Evolutionary conservation across 768 basidiomycete species (phyloP).

Genomic region (Tricholoma furcatifolium): DNA sequence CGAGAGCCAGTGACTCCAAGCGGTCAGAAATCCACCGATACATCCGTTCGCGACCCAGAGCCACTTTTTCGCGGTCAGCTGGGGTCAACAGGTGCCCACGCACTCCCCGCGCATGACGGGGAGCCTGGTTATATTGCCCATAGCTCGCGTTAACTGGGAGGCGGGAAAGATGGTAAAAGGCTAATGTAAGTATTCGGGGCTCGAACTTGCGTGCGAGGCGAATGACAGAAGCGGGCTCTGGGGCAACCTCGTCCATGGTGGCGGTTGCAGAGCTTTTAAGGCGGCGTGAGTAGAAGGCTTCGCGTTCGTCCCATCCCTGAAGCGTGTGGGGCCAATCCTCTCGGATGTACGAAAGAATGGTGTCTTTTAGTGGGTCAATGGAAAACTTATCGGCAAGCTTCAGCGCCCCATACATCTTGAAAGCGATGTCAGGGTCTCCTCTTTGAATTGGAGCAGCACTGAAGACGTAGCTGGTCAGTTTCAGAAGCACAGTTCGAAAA

Average conservation of each 20-base stretch:
- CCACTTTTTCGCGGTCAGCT: slow-evolving; percentile 20
- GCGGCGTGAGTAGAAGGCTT: slow-evolving; percentile 22
- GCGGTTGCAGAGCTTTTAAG: slow-evolving; percentile 17
- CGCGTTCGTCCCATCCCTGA: slow-evolving; percentile 25
- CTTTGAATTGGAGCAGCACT: slow-evolving; percentile 25
- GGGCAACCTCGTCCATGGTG: slow-evolving; percentile 26
- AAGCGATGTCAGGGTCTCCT: slow-evolving; percentile 25
- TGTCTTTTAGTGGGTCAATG: slow-evolving; percentile 24
- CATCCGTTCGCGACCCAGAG: slow-evolving; percentile 23
- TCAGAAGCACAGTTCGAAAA: background rate
- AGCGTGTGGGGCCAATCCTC: slow-evolving; percentile 24
- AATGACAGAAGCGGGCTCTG: slow-evolving; percentile 22
- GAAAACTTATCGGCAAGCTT: slow-evolving; percentile 24
- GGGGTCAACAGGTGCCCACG: slow-evolving; percentile 17
- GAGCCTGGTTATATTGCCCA: slow-evolving; percentile 17
- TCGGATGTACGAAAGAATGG: slow-evolving; percentile 22
- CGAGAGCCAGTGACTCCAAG: slow-evolving; percentile 18
- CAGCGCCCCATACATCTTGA: slow-evolving; percentile 23
- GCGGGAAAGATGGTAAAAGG: slow-evolving; percentile 22
- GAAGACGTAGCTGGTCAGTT: slow-evolving; percentile 16
- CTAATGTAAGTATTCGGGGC: slow-evolving; percentile 15
- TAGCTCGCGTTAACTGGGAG: slow-evolving; percentile 22
- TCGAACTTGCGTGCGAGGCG: slow-evolving; percentile 25
- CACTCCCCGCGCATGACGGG: slow-evolving; percentile 20
- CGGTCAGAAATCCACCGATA: slow-evolving; percentile 20